Percentiles rank a stretch among this genome's conserved stretches.
phyloP scores from a whole-genome alignment of 176 grass and related monocot genomes.

The Aegilops speltoides region DNA sequence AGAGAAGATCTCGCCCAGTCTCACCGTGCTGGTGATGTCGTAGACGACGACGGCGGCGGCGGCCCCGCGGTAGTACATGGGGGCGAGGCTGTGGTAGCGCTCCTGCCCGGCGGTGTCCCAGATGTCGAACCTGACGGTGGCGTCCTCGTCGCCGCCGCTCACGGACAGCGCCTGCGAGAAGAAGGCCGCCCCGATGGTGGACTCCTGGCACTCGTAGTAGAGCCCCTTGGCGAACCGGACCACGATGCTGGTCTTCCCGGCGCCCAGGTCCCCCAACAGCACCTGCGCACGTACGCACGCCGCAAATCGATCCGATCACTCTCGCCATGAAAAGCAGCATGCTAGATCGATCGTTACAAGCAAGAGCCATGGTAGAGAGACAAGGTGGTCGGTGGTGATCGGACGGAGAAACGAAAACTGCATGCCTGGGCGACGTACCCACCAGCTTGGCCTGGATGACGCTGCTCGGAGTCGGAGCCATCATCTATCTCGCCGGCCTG shows the following conservation, averaged over 20 bases:
- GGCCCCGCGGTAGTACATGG: slow-evolving; percentile 83
- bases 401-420: not conserved
- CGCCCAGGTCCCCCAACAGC: slow-evolving; percentile 73
- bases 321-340: not conserved
- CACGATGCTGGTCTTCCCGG: slow-evolving; percentile 81
- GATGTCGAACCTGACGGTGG: slow-evolving; percentile 72
- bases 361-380: too few species aligned
- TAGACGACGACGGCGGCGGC: slow-evolving; percentile 77
- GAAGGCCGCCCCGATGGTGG: slow-evolving; percentile 82
- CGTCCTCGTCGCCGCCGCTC: slow-evolving; percentile 46
- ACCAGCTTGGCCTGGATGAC: slow-evolving; percentile 88
- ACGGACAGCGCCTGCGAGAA: slow-evolving; percentile 68
- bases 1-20: not conserved
- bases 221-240: slow-evolving; percentile 75
- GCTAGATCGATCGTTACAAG: too few species aligned
- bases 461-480: slow-evolving; percentile 22
- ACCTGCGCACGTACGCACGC: slow-evolving; percentile 26
- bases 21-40: slow-evolving; percentile 64
- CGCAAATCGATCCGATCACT: not conserved
- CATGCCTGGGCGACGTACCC: slow-evolving; percentile 28
- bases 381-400: not conserved
- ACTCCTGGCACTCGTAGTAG: slow-evolving; percentile 83
- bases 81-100: slow-evolving; percentile 73
- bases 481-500: slow-evolving; percentile 14
- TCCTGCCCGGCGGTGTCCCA: slow-evolving; percentile 90